Base-by-base conservation (phyloP, 2,329 filamentous ascomycete species). In the Emergomyces africanus region DNA sequence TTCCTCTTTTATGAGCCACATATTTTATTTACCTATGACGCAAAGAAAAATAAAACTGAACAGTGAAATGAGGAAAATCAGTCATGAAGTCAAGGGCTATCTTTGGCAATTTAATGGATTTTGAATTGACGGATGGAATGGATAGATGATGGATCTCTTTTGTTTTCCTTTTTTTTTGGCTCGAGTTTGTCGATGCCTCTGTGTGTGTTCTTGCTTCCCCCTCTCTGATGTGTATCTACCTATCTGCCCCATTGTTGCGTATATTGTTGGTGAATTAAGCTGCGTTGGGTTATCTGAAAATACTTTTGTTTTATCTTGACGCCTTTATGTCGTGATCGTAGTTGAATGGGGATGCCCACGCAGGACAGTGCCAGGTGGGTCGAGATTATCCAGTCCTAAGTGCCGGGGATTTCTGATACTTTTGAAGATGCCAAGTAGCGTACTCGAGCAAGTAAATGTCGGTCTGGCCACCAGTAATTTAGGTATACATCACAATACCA, bases 51-150 rank as follows among this genome's bases (percentile, higher is more conserved):
- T 25, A 48, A 48, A 35, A 53, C 8, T 35, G n/a, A 37, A 37
- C 37, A 50, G 23, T 20, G 30, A 50, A 51, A 28, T 35, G 48
- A 51, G 9, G 48, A 51, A 51, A 33, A 33, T 3, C 4, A 25
- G 33, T 33, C 23, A 44, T 44, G 39, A 55, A 44, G 42, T 50
- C n/a, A 25, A 28, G 55, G 15, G 42, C 18, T 15, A 46, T 49
- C 20, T 49, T 46, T 61, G 49, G 57, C 57, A 60, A 44, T 44
- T 55, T 55, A 41, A 57, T 53, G 49, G 56, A 54, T 58, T 46
- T 60, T 50, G 35, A 54, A 37, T 30, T 39, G 35, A 54, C 35
- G 49, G 30, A 50, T 54, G 50, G 50, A 39, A 54, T 39, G 50
- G 33, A 54, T 54, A 33, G 41, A 46, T 54, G 54, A n/a, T n/a